Evolutionary conservation across 1,284 basidiomycete genomes (phyloP).

Genomic region (Pulchroboletus neoregius): DNA sequence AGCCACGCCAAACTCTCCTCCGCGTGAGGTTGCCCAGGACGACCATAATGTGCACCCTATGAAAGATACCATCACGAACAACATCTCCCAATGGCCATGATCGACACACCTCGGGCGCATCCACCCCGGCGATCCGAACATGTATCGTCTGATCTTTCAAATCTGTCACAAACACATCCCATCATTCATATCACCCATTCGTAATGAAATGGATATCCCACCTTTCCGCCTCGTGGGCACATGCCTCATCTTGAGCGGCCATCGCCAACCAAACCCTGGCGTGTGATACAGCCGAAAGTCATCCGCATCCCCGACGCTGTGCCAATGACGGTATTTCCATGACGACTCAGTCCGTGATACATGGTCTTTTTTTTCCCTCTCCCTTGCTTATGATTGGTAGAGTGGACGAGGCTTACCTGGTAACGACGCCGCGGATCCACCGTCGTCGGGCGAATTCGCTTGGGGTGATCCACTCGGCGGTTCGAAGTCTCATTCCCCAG

Average conservation of each 20-base stretch:
- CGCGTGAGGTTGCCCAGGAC: constrained; percentile 67
- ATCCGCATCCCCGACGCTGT: constrained; percentile 80
- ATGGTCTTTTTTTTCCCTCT: no score
- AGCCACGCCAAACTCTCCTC: constrained; percentile 74
- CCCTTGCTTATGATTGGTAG: no score
- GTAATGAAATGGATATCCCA: constrained; percentile 28
- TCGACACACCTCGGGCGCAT: constrained; percentile 78
- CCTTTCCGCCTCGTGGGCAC: constrained; percentile 63
- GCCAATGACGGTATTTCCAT: not conserved
- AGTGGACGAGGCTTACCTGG: constrained; percentile 46
- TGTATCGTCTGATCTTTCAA: constrained; percentile 76
- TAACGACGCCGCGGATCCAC: constrained; percentile 73
- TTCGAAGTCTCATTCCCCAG: constrained; percentile 58
- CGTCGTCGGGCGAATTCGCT: constrained; percentile 49
- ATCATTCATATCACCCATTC: not conserved
- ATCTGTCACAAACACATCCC: constrained; percentile 41
- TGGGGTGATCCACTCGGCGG: constrained; percentile 62
- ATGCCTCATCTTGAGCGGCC: constrained; percentile 64
- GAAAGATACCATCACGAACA: not conserved
- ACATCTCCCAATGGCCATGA: not conserved
- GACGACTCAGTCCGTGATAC: not conserved
- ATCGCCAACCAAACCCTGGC: constrained; percentile 67
- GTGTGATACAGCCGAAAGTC: constrained; percentile 83
- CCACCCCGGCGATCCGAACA: constrained; percentile 82
- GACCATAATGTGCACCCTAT: constrained; percentile 76